Base-by-base conservation (phyloP, 164 flowering plant species). In the Umbellularia californica region DNA sequence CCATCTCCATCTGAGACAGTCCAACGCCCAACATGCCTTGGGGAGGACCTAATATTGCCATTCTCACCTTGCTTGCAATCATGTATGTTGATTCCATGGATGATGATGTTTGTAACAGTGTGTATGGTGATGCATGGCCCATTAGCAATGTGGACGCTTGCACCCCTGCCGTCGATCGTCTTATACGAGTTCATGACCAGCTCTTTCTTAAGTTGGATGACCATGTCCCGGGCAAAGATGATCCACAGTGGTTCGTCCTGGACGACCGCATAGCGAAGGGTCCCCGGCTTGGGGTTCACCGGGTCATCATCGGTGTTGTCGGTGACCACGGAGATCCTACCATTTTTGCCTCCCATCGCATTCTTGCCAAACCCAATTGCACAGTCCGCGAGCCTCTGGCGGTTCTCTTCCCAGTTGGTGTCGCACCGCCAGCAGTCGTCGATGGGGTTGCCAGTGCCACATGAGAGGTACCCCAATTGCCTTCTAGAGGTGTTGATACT, bases 361-460 rank as follows among this genome's bases (percentile, higher is more conserved):
- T 86, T 76, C 79, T 85, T 90, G 0, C 97, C 97, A 55, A 92
- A 92, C 83, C 97, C 97, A 2, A 88, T 86, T 0, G 84, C 90
- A 64, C 97, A 92, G 41, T 90, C 88, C 3, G 97, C 97, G 14
- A 90, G 76, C 19, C 84, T 55, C 67, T 87, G 81, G 22, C 97
- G 89, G 80, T 90, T 87, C 25, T 78, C 74, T 17, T 75, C 85
- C 95, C 97, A 92, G 14, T 87, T 73, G 5, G 84, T 84, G 78
- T 88, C 90, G 70, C 93, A 90, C 65, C 97, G 79, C 97, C 97
- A 92, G 85, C 97, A 91, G 73, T 90, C 95, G 77, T 92, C 97
- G 25, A 92, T 90, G 15, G 88, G 90, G 76, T 92, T 92, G 22
- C 97, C 97, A 0, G 88, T 85, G 1, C 83, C 85, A 33, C 94